Evolutionary conservation across 2,329 filamentous ascomycete genomes (phyloP).

Genomic region (Leptodontidium sp.): DNA sequence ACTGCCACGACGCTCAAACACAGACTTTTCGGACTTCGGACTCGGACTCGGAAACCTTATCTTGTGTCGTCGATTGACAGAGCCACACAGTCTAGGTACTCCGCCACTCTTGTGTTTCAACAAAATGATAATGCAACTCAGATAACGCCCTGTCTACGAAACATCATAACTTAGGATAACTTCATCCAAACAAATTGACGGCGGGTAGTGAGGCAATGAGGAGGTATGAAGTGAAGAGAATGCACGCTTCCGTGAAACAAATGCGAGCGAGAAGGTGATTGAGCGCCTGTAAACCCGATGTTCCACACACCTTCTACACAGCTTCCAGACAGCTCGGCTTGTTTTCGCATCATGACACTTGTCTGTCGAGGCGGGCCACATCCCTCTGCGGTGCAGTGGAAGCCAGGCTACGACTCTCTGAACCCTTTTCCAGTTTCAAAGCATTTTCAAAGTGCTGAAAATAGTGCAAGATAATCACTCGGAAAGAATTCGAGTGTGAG

Average conservation of each 20-base stretch:
- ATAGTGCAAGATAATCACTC: too few relatives aligned
- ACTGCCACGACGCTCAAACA: not conserved
- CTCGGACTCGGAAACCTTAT: constrained; percentile 5
- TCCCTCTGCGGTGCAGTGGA: too few relatives aligned
- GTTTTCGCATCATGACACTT: not conserved
- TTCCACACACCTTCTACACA: not conserved
- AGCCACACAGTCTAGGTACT: not conserved
- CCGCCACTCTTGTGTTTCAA: not conserved
- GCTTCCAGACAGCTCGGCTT: not conserved
- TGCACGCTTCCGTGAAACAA: not conserved
- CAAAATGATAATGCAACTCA: not conserved
- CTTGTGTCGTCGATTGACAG: not conserved
- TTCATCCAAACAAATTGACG: constrained; percentile 23
- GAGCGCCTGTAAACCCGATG: not conserved
- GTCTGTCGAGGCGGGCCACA: not conserved
- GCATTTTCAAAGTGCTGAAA: too few relatives aligned
- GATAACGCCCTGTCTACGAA: not conserved
- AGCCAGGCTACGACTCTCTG: too few relatives aligned
- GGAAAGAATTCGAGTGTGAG: too few relatives aligned
- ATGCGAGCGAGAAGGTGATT: too few relatives aligned
- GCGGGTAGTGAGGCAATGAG: not conserved
- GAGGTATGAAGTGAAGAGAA: not conserved
- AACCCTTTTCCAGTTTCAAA: too few relatives aligned
- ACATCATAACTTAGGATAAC: constrained; percentile 14
- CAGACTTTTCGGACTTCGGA: constrained; percentile 1